phyloP scores from a whole-genome alignment of 176 grass and related monocot genomes.

The Aegilops longissima region DNA sequence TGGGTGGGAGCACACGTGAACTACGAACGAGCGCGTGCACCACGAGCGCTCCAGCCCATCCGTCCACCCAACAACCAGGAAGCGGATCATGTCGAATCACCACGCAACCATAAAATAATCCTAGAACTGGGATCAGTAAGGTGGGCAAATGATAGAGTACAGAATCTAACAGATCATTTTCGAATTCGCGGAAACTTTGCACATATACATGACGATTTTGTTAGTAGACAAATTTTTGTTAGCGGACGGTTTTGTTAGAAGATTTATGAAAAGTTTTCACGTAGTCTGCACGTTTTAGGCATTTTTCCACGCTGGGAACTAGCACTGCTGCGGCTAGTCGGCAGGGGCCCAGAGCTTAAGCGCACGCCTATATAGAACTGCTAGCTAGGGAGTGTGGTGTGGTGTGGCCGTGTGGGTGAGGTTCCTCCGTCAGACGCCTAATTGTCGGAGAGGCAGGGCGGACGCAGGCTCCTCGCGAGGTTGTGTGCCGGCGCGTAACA shows the following conservation, averaged over 20 bases:
- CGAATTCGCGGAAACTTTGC: background rate
- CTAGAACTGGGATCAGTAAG: background rate
- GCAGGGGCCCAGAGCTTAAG: too few species aligned
- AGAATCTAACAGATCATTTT: background rate
- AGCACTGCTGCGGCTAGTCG: too few species aligned
- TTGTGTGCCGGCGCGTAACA: constrained; percentile 1
- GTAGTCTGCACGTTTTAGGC: background rate
- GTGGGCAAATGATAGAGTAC: too few species aligned
- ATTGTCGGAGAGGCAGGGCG: background rate
- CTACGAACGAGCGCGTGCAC: background rate
- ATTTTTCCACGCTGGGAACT: background rate
- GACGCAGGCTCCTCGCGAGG: constrained; percentile 2
- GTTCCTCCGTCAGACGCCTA: background rate
- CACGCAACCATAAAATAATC: background rate
- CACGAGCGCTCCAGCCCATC: constrained; percentile 6
- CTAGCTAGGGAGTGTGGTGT: background rate
- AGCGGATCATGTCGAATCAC: constrained; percentile 1
- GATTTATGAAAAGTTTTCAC: background rate
- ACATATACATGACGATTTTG: too few species aligned
- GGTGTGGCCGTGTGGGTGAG: background rate
- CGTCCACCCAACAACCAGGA: constrained; percentile 15
- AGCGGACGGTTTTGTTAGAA: too few species aligned
- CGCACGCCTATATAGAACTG: background rate
- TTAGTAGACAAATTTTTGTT: too few species aligned
- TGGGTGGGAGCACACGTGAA: constrained; percentile 29